Base-by-base conservation (phyloP, 1,284 basidiomycete genomes). In the Apiotrichum akiyoshidainum region DNA sequence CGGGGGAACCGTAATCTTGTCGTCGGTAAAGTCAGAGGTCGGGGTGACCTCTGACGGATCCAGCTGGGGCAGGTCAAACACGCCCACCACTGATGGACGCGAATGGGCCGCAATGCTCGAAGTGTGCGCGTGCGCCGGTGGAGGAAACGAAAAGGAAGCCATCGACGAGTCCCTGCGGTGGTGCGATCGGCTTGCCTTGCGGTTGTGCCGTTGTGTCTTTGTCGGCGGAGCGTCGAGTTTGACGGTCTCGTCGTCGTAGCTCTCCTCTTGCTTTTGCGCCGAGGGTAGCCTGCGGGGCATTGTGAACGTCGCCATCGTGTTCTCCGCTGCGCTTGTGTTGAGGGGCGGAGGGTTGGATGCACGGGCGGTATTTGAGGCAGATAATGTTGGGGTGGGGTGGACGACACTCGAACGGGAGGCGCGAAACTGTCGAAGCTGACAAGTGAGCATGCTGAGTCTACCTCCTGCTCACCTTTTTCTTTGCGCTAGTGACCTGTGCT, bases 371-470 rank as follows among this genome's bases (percentile, higher is more conserved):
- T 37, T 34, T 10, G 51, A 46, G 51, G 47, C 34, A 17, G 46
- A 41, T 41, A n/a, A 16, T 13, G 56, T 58, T 45, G 61, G 17
- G 48, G 21, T 9, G 47, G 34, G n/a, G 8, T 44, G 49, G n/a
- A 47, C 34, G 42, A 45, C 54, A 47, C 67, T 65, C 3, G 68
- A 66, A 14, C 70, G 65, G 10, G 68, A 66, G 14, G 72, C 72
- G 22, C 74, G 70, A 54, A 72, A 76, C 35, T 65, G 66, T 48
- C 71, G 68, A 21, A 76, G 65, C 73, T 75, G 63, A n/a, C 17
- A 13, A 12, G 47, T 60, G 11, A 42, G 46, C 17, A 22, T 37
- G 7, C 26, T 55, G 47, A 56, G 51, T 14, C n/a, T 17, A 5
- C 34, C 44, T 22, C 37, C 19, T 44, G 40, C 46, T 56, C 56